Percentiles rank a stretch among this genome's conserved stretches.
Conservation (phyloP, 2,329 filamentous ascomycete species). For the Ilyonectria sp. region DNA sequence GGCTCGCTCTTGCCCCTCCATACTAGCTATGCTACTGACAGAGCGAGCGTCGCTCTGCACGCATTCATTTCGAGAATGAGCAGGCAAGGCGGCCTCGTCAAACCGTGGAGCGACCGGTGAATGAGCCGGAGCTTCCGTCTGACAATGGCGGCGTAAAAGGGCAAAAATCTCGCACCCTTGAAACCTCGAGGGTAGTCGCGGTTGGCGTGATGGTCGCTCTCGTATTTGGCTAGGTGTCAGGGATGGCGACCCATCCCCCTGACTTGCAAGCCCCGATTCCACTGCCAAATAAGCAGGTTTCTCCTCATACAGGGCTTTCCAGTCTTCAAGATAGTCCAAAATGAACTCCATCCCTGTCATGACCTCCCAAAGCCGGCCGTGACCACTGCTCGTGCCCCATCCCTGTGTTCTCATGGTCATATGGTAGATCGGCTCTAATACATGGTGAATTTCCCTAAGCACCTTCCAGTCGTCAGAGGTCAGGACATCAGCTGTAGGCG, state of each 20-base stretch:
- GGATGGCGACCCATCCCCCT: slow-evolving; percentile 3
- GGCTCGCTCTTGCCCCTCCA: not conserved
- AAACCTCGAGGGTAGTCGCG: not conserved
- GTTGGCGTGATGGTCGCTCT: not conserved
- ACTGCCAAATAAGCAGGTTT: slow-evolving; percentile 19
- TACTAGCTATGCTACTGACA: slow-evolving; percentile 11
- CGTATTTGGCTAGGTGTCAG: not conserved
- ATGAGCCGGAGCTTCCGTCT: slow-evolving; percentile 15
- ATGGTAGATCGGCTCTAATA: slow-evolving; percentile 20
- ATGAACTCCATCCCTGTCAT: slow-evolving; percentile 24
- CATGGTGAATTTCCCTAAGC: slow-evolving; percentile 21
- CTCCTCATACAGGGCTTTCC: slow-evolving; percentile 21
- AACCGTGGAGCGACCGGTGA: slow-evolving; percentile 13
- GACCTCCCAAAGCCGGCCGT: slow-evolving; percentile 29
- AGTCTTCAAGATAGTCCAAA: slow-evolving; percentile 27
- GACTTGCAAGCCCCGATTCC: slow-evolving; percentile 8
- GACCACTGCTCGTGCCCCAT: slow-evolving; percentile 19
- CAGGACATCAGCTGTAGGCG: slow-evolving; percentile 10
- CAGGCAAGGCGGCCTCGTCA: slow-evolving; percentile 21
- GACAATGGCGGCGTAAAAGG: not conserved
- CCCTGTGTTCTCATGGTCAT: slow-evolving; percentile 23
- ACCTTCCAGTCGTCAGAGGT: slow-evolving; percentile 24
- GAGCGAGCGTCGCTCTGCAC: slow-evolving; percentile 22
- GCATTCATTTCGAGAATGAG: slow-evolving; percentile 24
- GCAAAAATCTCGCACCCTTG: not conserved